Percentiles rank a stretch among this genome's conserved stretches.
These are phyloP conservation scores for Funneliformis caledonium DNA, from an alignment of 371 early-diverging fungal genomes.

Conservation along the genomic window DNA sequence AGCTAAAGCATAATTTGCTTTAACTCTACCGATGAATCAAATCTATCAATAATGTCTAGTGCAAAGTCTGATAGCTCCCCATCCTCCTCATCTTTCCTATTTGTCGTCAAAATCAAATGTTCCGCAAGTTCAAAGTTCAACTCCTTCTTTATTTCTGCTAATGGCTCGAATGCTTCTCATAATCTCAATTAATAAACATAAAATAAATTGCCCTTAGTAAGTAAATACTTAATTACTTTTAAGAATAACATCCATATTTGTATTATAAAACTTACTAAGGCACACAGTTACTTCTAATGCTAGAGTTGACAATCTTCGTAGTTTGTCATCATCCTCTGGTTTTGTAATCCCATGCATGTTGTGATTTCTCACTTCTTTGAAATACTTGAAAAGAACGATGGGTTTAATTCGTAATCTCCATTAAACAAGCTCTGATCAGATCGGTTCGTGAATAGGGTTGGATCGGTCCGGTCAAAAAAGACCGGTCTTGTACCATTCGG, in stretches of 20 bases:
- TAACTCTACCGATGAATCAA: background rate
- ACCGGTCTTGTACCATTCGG: too few species aligned
- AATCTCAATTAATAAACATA: background rate
- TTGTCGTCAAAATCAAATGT: background rate
- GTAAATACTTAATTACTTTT: background rate
- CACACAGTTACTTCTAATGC: background rate
- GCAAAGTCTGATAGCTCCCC: background rate
- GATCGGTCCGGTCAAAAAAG: too few species aligned
- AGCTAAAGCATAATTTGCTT: constrained; percentile 7
- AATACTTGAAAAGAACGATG: too few species aligned
- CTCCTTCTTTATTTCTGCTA: constrained; percentile 16
- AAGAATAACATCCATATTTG: background rate
- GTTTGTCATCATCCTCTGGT: constrained; percentile 7
- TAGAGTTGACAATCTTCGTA: constrained; percentile 17
- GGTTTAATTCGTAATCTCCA: too few species aligned
- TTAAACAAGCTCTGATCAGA: too few species aligned
- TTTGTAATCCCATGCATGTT: constrained; percentile 12
- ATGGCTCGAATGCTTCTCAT: background rate
- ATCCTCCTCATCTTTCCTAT: background rate
- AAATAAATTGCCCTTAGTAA: background rate
- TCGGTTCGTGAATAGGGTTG: too few species aligned
- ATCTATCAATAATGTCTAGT: background rate
- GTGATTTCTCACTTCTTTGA: constrained; percentile 1
- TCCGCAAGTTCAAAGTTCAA: background rate
- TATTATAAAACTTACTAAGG: background rate